A percentile compares a stretch with the other conserved stretches of the same genome.
Evolutionary conservation across 192 early-diverging fungal species (phyloP).

Genomic region (Radiomyces spectabilis): DNA sequence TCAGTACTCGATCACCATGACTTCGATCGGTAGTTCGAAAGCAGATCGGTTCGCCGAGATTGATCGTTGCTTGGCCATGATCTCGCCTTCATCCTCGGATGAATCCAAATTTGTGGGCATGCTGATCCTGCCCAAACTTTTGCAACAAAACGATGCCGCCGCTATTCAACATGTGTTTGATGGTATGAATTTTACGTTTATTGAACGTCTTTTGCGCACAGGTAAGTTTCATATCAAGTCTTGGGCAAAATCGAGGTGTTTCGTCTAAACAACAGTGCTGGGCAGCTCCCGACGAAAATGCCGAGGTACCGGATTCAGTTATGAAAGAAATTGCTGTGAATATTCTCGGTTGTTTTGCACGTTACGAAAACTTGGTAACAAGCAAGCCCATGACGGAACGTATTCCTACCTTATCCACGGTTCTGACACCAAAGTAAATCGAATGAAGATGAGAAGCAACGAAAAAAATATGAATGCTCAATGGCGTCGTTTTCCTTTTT

Average conservation of each 20-base stretch:
- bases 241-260: no score
- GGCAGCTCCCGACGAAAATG: neutral
- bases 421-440: constrained; percentile 25
- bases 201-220: constrained; percentile 38
- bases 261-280: no score
- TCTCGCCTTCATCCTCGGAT: constrained; percentile 30
- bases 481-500: neutral
- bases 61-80: constrained; percentile 31
- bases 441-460: no score
- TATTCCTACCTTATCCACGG: constrained; percentile 25
- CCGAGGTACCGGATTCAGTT: constrained; percentile 24
- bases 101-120: constrained; percentile 46
- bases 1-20: no score
- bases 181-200: constrained; percentile 43
- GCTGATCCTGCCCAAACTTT: constrained; percentile 33
- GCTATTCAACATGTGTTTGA: constrained; percentile 31
- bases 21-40: constrained; percentile 2
- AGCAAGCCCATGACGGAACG: constrained; percentile 18
- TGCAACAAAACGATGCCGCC: constrained; percentile 28
- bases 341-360: constrained; percentile 31
- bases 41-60: constrained; percentile 19
- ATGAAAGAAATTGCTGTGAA: constrained; percentile 35
- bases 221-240: constrained; percentile 16
- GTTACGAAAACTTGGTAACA: constrained; percentile 8
- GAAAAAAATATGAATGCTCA: no score